phyloP scores from a whole-genome alignment of 2,329 filamentous ascomycete genomes.

The Alternaria gansuensis region DNA sequence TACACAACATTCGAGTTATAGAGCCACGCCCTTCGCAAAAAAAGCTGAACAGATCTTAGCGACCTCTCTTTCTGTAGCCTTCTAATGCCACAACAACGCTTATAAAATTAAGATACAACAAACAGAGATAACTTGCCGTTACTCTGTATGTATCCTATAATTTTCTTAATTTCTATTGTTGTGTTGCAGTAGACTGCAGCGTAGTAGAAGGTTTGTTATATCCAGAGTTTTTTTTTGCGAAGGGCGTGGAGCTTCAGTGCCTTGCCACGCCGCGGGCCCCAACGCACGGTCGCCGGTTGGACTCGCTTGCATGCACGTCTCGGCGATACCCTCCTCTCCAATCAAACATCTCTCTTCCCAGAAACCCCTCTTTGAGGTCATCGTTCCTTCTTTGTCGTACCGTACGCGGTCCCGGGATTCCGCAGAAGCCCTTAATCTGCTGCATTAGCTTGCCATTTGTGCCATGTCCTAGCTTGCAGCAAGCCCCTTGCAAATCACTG shows the following conservation, averaged over 20 bases:
- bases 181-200: too few species aligned
- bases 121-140: too few species aligned
- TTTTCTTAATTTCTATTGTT: too few species aligned
- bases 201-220: too few species aligned
- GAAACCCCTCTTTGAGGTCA: conserved; percentile 9
- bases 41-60: too few species aligned
- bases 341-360: neutral
- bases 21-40: neutral
- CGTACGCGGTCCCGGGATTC: conserved; percentile 7
- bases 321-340: neutral
- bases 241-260: neutral
- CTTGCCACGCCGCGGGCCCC: neutral
- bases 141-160: too few species aligned
- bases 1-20: neutral
- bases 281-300: conserved; percentile 1
- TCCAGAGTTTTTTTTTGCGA: too few species aligned
- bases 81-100: too few species aligned
- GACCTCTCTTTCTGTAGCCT: too few species aligned
- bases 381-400: neutral
- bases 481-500: conserved; percentile 4
- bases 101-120: too few species aligned
- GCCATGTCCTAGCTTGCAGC: neutral
- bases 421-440: conserved; percentile 5
- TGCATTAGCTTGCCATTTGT: conserved; percentile 2
- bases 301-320: conserved; percentile 8